phyloP scores from a whole-genome alignment of 2,329 filamentous ascomycete species.

The Fusarium coffeatum region DNA sequence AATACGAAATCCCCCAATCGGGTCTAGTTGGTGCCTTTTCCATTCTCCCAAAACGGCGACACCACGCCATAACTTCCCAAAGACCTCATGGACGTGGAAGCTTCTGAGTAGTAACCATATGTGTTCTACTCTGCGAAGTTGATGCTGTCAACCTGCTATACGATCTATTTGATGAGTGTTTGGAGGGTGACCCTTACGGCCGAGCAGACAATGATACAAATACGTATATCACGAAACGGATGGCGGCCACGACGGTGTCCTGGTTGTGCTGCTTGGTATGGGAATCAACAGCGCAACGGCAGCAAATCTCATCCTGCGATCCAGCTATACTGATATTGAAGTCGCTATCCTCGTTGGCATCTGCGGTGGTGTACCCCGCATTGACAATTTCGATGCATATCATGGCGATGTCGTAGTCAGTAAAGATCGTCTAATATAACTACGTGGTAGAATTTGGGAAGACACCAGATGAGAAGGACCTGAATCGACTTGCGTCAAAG shows the following conservation, averaged over 20 bases:
- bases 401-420: conserved; percentile 10
- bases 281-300: neutral
- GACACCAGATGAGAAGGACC: no score
- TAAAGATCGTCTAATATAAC: conserved; percentile 7
- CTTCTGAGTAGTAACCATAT: neutral
- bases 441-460: neutral
- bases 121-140: neutral
- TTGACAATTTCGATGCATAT: neutral
- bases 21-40: no score
- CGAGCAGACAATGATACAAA: neutral
- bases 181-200: neutral
- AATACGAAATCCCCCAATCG: no score
- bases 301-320: neutral
- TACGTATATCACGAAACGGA: neutral
- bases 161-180: neutral
- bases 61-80: no score
- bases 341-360: neutral
- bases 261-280: neutral
- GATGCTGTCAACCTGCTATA: neutral
- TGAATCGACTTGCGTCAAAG: no score
- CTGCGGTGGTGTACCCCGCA: neutral
- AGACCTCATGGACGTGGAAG: no score
- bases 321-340: neutral
- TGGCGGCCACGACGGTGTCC: neutral
- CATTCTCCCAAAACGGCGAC: no score